phyloP scores from a whole-genome alignment of 1,139 yeast genomes.

The Candida tropicalis region DNA sequence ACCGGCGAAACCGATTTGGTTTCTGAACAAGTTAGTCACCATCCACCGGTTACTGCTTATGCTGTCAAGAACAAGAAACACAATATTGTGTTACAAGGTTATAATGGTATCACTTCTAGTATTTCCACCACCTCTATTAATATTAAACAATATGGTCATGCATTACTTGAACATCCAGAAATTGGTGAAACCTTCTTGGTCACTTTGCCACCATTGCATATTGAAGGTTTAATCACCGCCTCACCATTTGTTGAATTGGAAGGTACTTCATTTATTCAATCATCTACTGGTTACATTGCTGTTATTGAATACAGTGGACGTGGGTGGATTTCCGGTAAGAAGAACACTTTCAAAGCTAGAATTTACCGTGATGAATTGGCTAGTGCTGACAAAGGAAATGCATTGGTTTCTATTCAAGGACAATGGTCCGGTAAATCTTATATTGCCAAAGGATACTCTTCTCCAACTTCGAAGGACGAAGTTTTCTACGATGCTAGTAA shows the following conservation, averaged over 20 bases:
- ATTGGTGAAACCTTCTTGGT: constrained; percentile 72
- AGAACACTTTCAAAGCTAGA: constrained; percentile 87
- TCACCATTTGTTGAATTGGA: constrained; percentile 90
- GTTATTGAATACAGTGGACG: constrained; percentile 84
- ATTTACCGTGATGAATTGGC: constrained; percentile 58
- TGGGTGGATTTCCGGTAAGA: constrained; percentile 96
- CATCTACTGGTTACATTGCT: constrained; percentile 76
- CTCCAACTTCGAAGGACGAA: constrained; percentile 45
- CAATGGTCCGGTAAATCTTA: constrained; percentile 88
- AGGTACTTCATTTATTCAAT: constrained; percentile 79
- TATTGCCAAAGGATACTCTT: constrained; percentile 43
- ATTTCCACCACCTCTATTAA: constrained; percentile 73
- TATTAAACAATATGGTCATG: constrained; percentile 93
- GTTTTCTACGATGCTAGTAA: constrained; percentile 72
- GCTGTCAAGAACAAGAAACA: constrained; percentile 72
- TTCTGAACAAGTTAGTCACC: constrained; percentile 93
- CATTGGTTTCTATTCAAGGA: constrained; percentile 78
- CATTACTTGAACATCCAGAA: constrained; percentile 62
- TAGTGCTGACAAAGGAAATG: constrained; percentile 56
- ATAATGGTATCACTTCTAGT: constrained; percentile 84
- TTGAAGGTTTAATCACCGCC: constrained; percentile 89
- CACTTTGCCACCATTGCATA: constrained; percentile 94
- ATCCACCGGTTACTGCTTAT: constrained; percentile 94
- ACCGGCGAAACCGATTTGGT: constrained; percentile 74
- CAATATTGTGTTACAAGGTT: constrained; percentile 76